Conservation (phyloP, 305 asterid genomes). For the Solanum hybrid region DNA sequence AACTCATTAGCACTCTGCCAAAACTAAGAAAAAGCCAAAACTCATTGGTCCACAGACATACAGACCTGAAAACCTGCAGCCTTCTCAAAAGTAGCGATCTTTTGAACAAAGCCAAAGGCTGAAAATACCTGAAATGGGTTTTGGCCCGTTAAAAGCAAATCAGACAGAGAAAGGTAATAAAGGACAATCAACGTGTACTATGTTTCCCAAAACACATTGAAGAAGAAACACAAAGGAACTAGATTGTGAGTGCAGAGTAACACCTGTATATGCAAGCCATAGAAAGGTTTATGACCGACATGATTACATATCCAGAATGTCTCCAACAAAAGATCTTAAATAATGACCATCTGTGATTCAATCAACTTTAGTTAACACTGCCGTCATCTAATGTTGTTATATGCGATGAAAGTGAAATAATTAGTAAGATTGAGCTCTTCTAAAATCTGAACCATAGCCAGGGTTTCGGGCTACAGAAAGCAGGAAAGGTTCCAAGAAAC, state of each 20-base stretch:
- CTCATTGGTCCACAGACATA: neutral
- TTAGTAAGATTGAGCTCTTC: conserved; percentile 8
- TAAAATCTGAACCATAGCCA: conserved; percentile 2
- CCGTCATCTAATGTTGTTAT: conserved; percentile 19
- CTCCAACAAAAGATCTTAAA: conserved; percentile 57
- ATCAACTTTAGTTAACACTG: conserved; percentile 36
- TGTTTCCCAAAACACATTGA: conserved; percentile 3
- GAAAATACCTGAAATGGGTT: conserved; percentile 55
- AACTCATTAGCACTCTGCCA: neutral
- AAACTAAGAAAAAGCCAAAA: neutral
- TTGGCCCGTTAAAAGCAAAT: conserved; percentile 14
- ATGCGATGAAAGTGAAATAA: conserved; percentile 9
- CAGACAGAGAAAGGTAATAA: conserved; percentile 2
- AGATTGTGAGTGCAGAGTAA: conserved; percentile 42
- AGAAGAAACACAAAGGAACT: conserved; percentile 17
- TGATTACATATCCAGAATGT: conserved; percentile 44
- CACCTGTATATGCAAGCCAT: conserved; percentile 49
- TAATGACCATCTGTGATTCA: conserved; percentile 55
- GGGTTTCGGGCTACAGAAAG: neutral
- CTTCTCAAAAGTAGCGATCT: conserved; percentile 84
- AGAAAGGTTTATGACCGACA: conserved; percentile 44
- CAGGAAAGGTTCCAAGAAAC: neutral
- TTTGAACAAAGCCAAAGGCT: conserved; percentile 76
- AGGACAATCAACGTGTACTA: neutral
- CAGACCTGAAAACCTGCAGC: conserved; percentile 85